These are phyloP conservation scores for Blastobotrys proliferans DNA, from an alignment of 1,139 yeast species.

Conservation along the genomic window DNA sequence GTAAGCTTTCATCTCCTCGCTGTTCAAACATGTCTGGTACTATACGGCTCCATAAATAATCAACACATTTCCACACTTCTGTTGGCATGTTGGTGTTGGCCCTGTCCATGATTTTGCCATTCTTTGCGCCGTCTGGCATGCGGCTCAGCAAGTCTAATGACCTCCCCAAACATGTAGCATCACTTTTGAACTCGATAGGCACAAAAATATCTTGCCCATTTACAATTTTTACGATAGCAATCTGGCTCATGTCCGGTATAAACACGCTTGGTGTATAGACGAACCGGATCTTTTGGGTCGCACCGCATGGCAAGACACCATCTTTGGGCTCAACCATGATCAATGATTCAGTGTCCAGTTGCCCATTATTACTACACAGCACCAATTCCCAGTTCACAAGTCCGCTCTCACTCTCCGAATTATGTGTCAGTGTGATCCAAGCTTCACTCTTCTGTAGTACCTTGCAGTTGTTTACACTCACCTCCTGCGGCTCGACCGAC, in stretches of 20 bases:
- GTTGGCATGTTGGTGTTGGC: conserved; percentile 29
- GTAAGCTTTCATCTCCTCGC: conserved; percentile 29
- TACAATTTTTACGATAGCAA: conserved; percentile 29
- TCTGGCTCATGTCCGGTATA: conserved; percentile 21
- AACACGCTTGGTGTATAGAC: conserved; percentile 18
- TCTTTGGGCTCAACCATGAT: conserved; percentile 20
- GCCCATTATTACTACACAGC: conserved; percentile 3
- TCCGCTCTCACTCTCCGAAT: not conserved
- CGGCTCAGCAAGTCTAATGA: conserved; percentile 30
- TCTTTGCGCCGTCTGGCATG: conserved; percentile 31
- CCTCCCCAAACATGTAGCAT: conserved; percentile 35
- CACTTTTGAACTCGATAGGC: conserved; percentile 28
- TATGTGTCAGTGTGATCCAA: conserved; percentile 9
- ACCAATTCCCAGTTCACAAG: conserved; percentile 22
- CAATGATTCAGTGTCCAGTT: not conserved
- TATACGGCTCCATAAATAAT: conserved; percentile 32
- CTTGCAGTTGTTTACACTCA: conserved; percentile 3
- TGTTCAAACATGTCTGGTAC: conserved; percentile 20
- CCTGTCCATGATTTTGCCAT: conserved; percentile 20
- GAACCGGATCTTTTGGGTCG: conserved; percentile 23
- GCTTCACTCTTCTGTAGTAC: conserved; percentile 10
- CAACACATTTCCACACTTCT: conserved; percentile 36
- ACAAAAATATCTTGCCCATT: conserved; percentile 36
- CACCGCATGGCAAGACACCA: conserved; percentile 30
- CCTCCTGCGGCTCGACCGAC: conserved; percentile 30